Evolutionary conservation across 2,329 filamentous ascomycete species (phyloP), one percentile per base, ranked within the genome.

Genomic region (Venturia oleaginea): DNA sequence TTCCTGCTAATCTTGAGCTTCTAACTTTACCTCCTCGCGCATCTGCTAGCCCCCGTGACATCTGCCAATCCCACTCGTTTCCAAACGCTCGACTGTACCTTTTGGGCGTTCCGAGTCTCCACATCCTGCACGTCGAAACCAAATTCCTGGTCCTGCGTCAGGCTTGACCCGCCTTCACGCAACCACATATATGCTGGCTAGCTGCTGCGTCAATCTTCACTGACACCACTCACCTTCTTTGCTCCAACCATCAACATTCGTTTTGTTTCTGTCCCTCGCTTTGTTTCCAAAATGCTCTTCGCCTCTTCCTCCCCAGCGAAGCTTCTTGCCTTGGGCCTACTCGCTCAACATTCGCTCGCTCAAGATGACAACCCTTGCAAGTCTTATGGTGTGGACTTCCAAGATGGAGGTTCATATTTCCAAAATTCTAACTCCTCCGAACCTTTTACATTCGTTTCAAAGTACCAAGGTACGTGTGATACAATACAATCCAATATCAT

Each of bases 401-500:
- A 77, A 59, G 74, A 76, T 67, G 77, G 75, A 42, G 74, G 73
- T 2, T 67, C 70, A 22, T 81, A 79, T 70, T 81, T 79, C 69
- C 78, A 80, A 68, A 79, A 80, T 68, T 72, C 73, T 11, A 68
- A 71, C 19, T 78, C 76, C 0, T 70, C 69, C 3, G 76, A 77
- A 2, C 68, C 68, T 5, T 81, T 80, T 67, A 78, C 76, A 22
- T 75, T 75, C 27, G 75, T 78, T 5, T 76, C 76, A 4, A 74
- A 78, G 54, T 80, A 80, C 65, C 68, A 74, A 61, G 77, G 77
- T 38, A 63, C 27, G 54, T 5, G n/a, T n/a, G n/a, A n/a, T n/a
- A 17, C 42, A 22, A 32, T 13, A 6, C 51, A 15, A 27, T 43
- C 3, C 8, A 27, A 34, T 19, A 15, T 7, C 6, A 62, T n/a